Base-by-base conservation (phyloP, 352 stramenopile genomes). In the Phytopythium helicoides region DNA sequence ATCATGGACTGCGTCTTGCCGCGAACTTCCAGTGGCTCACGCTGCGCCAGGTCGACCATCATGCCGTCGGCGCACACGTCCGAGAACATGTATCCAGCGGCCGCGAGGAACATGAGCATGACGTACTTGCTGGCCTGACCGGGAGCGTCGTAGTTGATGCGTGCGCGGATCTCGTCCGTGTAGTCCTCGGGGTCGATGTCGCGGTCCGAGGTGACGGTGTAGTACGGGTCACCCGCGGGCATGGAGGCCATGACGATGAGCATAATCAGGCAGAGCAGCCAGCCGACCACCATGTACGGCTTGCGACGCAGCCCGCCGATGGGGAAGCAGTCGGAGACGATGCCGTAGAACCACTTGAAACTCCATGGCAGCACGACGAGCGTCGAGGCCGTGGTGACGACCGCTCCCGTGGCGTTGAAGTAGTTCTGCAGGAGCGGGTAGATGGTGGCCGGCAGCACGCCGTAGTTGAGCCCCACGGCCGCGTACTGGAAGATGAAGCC, bases 261-360 rank as follows among this genome's bases (percentile, higher is more conserved):
- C 62, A 74, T 76, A 1, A 62, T 14, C 28, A 75, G 56, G 40
- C 60, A 82, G 0, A 79, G 23, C 7, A 54, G 46, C 73, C 73
- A 84, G n/a, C 73, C 73, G 38, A 84, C 59, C 18, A 81, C 45
- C 65, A 85, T 81, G 50, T 66, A 85, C 2, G 73, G 69, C 35
- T 71, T 71, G 51, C 73, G 70, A 22, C 73, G 70, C 48, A 77
- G 80, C 9, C 73, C 73, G 18, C 42, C 56, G 14, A 67, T 25
- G 16, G 60, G 60, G 2, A 56, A 33, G 19, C 59, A 67, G 45
- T 84, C 73, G 15, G 70, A 77, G 21, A 75, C 41, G 39, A 84
- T 60, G 16, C 69, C 71, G 56, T 79, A 76, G 48, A 84, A 69
- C 16, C 74, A 63, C 47, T 81, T 84, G 63, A 81, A 77, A 1